These are phyloP conservation scores for Colletotrichum orchidophilum DNA, from an alignment of 2,329 filamentous ascomycete species.

Conservation along the genomic window DNA sequence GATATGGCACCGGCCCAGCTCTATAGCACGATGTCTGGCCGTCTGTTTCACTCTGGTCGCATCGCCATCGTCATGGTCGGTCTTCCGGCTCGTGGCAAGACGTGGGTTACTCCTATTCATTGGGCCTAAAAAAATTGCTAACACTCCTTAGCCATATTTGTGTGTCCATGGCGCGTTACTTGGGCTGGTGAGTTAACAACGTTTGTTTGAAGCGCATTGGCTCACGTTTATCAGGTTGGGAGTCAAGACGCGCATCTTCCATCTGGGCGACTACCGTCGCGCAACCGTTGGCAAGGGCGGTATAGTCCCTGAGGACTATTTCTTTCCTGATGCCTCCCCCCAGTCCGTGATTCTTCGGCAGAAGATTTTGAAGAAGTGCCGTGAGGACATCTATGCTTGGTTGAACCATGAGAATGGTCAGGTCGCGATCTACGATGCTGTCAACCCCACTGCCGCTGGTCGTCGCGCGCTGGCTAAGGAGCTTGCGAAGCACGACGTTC, in stretches of 20 bases:
- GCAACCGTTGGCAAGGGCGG: slow-evolving; percentile 86
- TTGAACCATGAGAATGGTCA: slow-evolving; percentile 97
- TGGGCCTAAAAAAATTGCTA: neutral
- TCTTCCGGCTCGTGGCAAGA: slow-evolving; percentile 93
- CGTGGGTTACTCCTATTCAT: slow-evolving; percentile 60
- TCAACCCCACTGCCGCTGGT: slow-evolving; percentile 88
- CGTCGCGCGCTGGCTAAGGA: slow-evolving; percentile 90
- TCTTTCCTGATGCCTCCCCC: slow-evolving; percentile 93
- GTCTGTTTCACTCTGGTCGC: slow-evolving; percentile 94
- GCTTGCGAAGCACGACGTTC: slow-evolving; percentile 96
- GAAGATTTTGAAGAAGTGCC: slow-evolving; percentile 96
- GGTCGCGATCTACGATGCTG: slow-evolving; percentile 97
- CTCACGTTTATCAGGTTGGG: slow-evolving; percentile 72
- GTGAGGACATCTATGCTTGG: slow-evolving; percentile 96
- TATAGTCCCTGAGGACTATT: slow-evolving; percentile 95
- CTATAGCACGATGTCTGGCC: slow-evolving; percentile 97
- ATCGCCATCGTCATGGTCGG: slow-evolving; percentile 98
- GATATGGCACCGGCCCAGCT: slow-evolving; percentile 94
- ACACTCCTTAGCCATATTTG: slow-evolving; percentile 78
- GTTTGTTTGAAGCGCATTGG: slow-evolving; percentile 30
- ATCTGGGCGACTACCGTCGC: slow-evolving; percentile 94
- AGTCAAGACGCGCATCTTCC: slow-evolving; percentile 97
- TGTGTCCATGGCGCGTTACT: slow-evolving; percentile 91
- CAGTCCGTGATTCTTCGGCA: slow-evolving; percentile 92
- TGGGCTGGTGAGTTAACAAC: slow-evolving; percentile 74